phyloP scores from a whole-genome alignment of 441 rosid species.

The Lepidium campestre region DNA sequence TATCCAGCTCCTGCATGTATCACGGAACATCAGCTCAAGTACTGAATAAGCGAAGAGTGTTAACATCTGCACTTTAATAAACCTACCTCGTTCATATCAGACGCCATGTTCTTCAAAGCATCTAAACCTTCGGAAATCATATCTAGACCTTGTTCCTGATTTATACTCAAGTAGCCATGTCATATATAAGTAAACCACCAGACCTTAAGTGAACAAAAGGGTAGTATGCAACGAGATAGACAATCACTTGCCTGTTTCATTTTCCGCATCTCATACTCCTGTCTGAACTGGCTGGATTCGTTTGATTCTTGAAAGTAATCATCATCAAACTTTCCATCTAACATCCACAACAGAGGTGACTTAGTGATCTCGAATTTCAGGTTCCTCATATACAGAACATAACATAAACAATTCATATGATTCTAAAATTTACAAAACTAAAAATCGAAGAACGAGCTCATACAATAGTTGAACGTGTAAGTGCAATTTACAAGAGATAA shows the following conservation, averaged over 20 bases:
- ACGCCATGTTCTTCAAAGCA: constrained; percentile 89
- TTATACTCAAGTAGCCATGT: constrained; percentile 9
- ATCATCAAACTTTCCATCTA: constrained; percentile 69
- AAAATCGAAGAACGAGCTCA: background rate
- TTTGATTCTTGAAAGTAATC: constrained; percentile 82
- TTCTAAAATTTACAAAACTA: background rate
- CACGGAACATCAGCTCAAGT: constrained; percentile 20
- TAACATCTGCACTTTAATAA: constrained; percentile 5
- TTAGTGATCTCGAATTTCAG: constrained; percentile 10
- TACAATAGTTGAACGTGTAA: background rate
- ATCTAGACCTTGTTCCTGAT: constrained; percentile 89
- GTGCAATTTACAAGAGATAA: background rate
- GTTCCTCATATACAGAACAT: background rate
- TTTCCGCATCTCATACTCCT: constrained; percentile 91
- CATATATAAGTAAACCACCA: background rate
- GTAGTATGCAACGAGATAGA: constrained; percentile 1
- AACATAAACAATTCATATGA: background rate
- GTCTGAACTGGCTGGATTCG: constrained; percentile 66
- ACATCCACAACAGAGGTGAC: constrained; percentile 13
- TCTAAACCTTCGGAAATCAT: constrained; percentile 89
- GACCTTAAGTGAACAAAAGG: background rate
- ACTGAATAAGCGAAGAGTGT: background rate
- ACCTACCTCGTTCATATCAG: constrained; percentile 90
- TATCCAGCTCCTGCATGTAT: constrained; percentile 70
- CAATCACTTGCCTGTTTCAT: constrained; percentile 61